Evolutionary conservation across 2,329 filamentous ascomycete species (phyloP), one percentile per base, ranked within the genome.

Genomic region (Claviceps paspali): DNA sequence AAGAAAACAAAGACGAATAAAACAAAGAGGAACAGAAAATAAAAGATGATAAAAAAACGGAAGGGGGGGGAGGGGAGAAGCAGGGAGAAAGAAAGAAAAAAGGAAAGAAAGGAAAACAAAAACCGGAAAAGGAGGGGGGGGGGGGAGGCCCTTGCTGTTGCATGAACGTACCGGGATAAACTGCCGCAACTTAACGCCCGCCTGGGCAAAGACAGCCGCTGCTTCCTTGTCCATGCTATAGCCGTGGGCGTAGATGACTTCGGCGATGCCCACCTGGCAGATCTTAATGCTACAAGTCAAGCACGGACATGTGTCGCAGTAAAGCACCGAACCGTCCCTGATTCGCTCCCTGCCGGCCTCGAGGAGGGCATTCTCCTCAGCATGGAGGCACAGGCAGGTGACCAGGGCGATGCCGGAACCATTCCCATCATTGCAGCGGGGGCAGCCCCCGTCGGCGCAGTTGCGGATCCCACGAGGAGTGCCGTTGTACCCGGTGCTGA

Each of bases 231-330:
- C 91, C 80, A 98, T 95, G 55, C 88, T 88, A 56, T 98, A 98
- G 19, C 82, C 77, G 53, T 92, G 81, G 46, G 77, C 87, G 52
- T 94, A 98, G 11, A 98, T 87, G 11, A 98, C 91, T 65, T 98
- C 91, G 29, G 74, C 76, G 46, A 98, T 94, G 14, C 91, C 91
- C 6, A 96, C 85, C 62, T 98, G 91, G 17, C 85, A 83, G 52
- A 98, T 96, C 65, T 98, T 98, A 64, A 98, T 93, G 51, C 85
- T 94, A 60, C 91, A 98, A 2, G 91, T 98, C 56, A 98, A 65
- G 55, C 91, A 98, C 4, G 91, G 91, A 58, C 91, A 98, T 47
- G 87, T 95, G 54, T 95, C 84, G 59, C 87, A 95, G 61, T 95
- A 98, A 19, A 98, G 64, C 35, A 85, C 82, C 27, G 82, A 75